These are phyloP conservation scores for Aspergillus phoenicis DNA, from an alignment of 2,329 filamentous ascomycete genomes.

Conservation along the genomic window DNA sequence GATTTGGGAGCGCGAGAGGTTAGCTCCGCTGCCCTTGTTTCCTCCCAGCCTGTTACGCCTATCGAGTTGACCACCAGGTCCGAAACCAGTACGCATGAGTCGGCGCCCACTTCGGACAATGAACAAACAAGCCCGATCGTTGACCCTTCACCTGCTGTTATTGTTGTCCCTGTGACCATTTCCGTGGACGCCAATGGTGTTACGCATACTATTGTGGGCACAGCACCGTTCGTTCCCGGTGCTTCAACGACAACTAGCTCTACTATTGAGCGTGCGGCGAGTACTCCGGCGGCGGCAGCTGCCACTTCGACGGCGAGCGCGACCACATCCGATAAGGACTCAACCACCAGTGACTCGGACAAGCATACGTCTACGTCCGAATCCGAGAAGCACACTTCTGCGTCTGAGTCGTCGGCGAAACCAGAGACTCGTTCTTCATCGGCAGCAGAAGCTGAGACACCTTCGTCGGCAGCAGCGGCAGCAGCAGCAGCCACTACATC, in stretches of 20 bases:
- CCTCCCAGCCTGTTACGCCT: not conserved
- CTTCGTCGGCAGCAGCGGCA: too few species aligned
- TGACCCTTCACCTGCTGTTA: slow-evolving; percentile 15
- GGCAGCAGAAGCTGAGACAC: not conserved
- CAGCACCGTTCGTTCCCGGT: slow-evolving; percentile 12
- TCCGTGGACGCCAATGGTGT: slow-evolving; percentile 27
- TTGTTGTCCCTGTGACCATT: slow-evolving; percentile 25
- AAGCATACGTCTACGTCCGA: not conserved
- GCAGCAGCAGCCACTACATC: slow-evolving; percentile 1
- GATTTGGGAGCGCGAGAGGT: slow-evolving; percentile 35
- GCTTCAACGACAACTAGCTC: slow-evolving; percentile 19
- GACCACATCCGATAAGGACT: not conserved
- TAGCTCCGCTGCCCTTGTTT: slow-evolving; percentile 2
- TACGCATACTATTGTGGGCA: slow-evolving; percentile 27
- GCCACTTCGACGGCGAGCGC: slow-evolving; percentile 3
- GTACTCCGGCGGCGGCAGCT: slow-evolving; percentile 1
- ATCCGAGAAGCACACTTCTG: not conserved
- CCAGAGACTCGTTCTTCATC: not conserved
- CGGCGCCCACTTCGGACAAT: not conserved
- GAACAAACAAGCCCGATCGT: slow-evolving; percentile 4
- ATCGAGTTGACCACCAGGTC: slow-evolving; percentile 5
- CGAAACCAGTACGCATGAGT: slow-evolving; percentile 3
- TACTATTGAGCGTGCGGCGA: slow-evolving; percentile 7
- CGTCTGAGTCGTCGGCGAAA: not conserved
- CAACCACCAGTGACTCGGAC: not conserved